Evolutionary conservation across 140 eudicot genomes (phyloP).

Genomic region (Erigeron philadelphicus): DNA sequence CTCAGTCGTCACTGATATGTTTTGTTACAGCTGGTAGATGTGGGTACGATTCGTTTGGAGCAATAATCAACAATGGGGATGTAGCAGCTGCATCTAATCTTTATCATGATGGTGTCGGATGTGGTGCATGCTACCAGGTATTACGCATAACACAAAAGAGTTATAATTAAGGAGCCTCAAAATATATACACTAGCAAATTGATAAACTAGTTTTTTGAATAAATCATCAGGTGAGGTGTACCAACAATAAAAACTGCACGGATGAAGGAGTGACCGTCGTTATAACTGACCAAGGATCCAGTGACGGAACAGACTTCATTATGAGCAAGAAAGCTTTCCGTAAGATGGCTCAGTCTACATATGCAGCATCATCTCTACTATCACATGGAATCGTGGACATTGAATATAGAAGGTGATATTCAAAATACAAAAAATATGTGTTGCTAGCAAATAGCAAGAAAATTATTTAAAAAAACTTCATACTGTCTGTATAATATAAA

Average conservation of each 20-base stretch:
- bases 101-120: conserved; percentile 67
- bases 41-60: conserved; percentile 70
- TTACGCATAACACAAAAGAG: conserved; percentile 1
- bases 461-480: background rate
- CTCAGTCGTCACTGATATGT: background rate
- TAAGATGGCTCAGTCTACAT: conserved; percentile 66
- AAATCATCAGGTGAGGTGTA: conserved; percentile 63
- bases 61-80: conserved; percentile 63
- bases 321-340: conserved; percentile 67
- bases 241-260: conserved; percentile 50
- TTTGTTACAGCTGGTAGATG: conserved; percentile 55
- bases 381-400: conserved; percentile 65
- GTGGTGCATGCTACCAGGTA: conserved; percentile 89
- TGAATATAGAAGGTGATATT: conserved; percentile 62
- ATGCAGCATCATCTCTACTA: conserved; percentile 54
- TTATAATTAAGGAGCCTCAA: background rate
- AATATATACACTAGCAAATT: background rate
- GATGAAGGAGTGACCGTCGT: conserved; percentile 69
- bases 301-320: conserved; percentile 66
- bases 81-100: conserved; percentile 72
- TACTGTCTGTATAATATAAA: background rate
- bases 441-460: background rate
- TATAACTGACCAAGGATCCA: conserved; percentile 73
- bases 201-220: background rate
- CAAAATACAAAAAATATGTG: background rate